Base-by-base conservation (phyloP, 371 early-diverging fungal genomes). In the Blakeslea trispora region DNA sequence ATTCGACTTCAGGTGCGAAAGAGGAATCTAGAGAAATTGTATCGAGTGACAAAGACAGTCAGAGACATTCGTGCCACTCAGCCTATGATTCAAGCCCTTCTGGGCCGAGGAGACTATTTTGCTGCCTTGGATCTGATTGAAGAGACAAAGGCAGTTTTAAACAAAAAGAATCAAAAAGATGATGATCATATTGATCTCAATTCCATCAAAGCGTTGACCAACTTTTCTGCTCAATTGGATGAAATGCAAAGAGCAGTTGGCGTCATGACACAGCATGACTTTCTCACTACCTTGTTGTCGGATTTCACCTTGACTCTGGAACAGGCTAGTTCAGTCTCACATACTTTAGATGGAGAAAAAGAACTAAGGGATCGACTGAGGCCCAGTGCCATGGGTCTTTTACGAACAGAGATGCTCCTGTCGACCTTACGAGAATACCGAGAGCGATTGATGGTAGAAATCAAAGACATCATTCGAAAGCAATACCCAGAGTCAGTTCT, bases 91-190 rank as follows among this genome's bases (percentile, higher is more conserved):
- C 93, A 94, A 59, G 78, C 83, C 14, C 67, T 96, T 23, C 64
- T 95, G 7, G 79, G 77, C 0, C 87, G 89, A 39, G 85, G 86
- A 5, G 90, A 96, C 64, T 92, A 89, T 58, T 87, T 92, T 57
- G 91, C 83, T 1, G 96, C 96, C 6, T 64, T 97, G 63, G 91
- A 91, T 57, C 65, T 96, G 39, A 87, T 97, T 32, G 89, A 88
- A 22, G 91, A 91, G 21, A 85, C 92, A 6, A 84, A 83, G 34
- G 50, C 43, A 19, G 64, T 77, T 0, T 57, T 93, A 34, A 63
- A 80, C 14, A 87, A 81, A 28, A 28, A 28, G 7, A 28, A 7
- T 7, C 28, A 28, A 28, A 5, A 3, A 14, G 23, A 24, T 9
- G 63, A 52, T 5, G 59, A 51, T 8, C 59, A 66, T 3, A 50